Conservation (phyloP, 2,329 filamentous ascomycete species). For the Aureobasidium sp. region DNA sequence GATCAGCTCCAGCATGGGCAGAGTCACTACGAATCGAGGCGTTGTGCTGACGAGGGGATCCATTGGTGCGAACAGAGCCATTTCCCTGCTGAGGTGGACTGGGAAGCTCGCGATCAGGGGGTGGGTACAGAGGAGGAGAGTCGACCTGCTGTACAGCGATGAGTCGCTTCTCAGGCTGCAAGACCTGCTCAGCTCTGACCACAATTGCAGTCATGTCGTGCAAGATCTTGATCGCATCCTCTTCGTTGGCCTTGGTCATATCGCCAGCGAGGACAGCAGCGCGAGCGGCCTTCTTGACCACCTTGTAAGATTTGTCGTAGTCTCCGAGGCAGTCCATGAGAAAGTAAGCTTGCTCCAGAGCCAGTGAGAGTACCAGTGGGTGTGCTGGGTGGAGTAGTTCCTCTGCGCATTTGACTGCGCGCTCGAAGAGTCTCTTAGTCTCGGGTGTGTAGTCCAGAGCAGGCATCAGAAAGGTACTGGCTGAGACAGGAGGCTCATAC, state of each 20-base stretch:
- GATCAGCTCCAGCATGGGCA: neutral
- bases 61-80: neutral
- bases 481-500: conserved; percentile 36
- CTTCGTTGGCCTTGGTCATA: conserved; percentile 93
- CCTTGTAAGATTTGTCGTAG: conserved; percentile 61
- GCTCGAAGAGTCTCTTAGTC: conserved; percentile 73
- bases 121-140: neutral
- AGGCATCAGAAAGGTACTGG: conserved; percentile 65
- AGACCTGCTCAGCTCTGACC: conserved; percentile 55
- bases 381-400: conserved; percentile 76
- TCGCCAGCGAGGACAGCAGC: conserved; percentile 81
- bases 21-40: neutral
- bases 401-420: conserved; percentile 69
- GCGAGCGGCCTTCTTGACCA: conserved; percentile 76
- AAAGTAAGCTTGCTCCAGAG: conserved; percentile 88
- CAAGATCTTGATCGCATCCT: conserved; percentile 83
- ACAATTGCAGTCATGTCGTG: conserved; percentile 82
- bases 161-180: neutral
- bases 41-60: neutral
- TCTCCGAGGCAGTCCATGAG: conserved; percentile 90
- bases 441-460: conserved; percentile 73
- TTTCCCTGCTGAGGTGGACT: neutral
- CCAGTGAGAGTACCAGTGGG: conserved; percentile 79
- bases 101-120: neutral
- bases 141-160: neutral